Conservation (phyloP, 306 rosid genomes). For the Trifolium fragiferum region DNA sequence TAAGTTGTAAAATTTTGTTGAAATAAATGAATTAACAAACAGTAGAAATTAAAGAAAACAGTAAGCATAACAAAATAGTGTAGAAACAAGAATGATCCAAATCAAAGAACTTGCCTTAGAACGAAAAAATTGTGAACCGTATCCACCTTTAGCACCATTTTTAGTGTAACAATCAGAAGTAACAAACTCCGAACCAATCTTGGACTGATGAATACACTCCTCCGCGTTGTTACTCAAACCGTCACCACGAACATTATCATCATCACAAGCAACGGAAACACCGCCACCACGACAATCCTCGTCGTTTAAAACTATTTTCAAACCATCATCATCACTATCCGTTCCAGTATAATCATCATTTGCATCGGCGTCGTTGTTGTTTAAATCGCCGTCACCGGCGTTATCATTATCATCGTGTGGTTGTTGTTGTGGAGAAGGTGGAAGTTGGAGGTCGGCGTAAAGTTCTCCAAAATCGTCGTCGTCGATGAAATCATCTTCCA, state of each 20-base stretch:
- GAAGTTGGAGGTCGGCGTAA: slow-evolving; percentile 33
- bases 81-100: neutral
- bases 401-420: neutral
- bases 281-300: slow-evolving; percentile 36
- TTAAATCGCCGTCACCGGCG: neutral
- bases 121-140: slow-evolving; percentile 36
- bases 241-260: neutral
- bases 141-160: slow-evolving; percentile 33
- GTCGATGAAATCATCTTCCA: neutral
- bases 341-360: slow-evolving; percentile 44
- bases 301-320: slow-evolving; percentile 70
- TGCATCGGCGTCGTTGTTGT: slow-evolving; percentile 24
- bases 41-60: neutral
- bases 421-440: neutral
- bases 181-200: slow-evolving; percentile 3
- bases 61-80: neutral
- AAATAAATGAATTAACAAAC: neutral
- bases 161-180: slow-evolving; percentile 1
- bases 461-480: slow-evolving; percentile 25
- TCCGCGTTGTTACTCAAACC: neutral
- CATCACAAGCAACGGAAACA: slow-evolving; percentile 30
- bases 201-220: slow-evolving; percentile 9
- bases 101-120: slow-evolving; percentile 34
- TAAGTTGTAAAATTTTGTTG: no score
- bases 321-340: slow-evolving; percentile 57